Conservation (phyloP, 2,329 filamentous ascomycete species). For the Colletotrichum lindemuthianum region DNA sequence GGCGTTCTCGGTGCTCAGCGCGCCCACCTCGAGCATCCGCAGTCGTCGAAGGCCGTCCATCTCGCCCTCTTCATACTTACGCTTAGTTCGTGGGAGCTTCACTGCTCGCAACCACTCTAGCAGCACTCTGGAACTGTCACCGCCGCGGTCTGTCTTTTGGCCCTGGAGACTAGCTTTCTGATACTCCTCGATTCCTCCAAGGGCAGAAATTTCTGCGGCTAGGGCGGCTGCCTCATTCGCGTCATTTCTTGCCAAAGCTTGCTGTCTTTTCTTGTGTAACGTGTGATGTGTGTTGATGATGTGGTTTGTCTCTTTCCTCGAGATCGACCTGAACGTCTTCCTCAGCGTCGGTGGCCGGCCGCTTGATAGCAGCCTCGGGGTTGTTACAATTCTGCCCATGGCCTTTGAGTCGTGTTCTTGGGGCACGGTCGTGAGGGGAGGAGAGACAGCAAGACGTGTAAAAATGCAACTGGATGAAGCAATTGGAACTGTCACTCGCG, state of each 20-base stretch:
- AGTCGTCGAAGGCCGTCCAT: conserved; percentile 44
- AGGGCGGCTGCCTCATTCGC: conserved; percentile 60
- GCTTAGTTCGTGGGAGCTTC: conserved; percentile 40
- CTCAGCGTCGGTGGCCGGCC: conserved; percentile 68
- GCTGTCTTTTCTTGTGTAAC: conserved; percentile 69
- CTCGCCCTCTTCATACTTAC: conserved; percentile 2
- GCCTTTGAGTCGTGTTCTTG: background rate
- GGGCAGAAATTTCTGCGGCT: conserved; percentile 62
- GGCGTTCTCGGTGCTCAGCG: conserved; percentile 84
- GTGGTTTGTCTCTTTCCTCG: conserved; percentile 70
- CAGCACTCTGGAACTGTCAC: conserved; percentile 72
- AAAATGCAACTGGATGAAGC: too few species aligned
- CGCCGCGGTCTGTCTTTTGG: conserved; percentile 72
- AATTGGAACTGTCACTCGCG: too few species aligned
- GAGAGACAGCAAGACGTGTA: too few species aligned
- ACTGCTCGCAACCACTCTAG: conserved; percentile 68
- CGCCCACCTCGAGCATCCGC: conserved; percentile 87
- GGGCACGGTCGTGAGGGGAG: too few species aligned
- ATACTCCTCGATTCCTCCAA: conserved; percentile 72
- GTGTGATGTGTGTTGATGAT: conserved; percentile 75
- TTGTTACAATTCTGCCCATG: conserved; percentile 33
- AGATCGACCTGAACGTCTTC: conserved; percentile 63
- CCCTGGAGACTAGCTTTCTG: conserved; percentile 76
- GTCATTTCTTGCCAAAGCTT: conserved; percentile 62
- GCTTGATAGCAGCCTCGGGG: conserved; percentile 47